Conservation (phyloP, 225 moss, liverwort and hornwort species). For the Thuidium tamariscinum region DNA sequence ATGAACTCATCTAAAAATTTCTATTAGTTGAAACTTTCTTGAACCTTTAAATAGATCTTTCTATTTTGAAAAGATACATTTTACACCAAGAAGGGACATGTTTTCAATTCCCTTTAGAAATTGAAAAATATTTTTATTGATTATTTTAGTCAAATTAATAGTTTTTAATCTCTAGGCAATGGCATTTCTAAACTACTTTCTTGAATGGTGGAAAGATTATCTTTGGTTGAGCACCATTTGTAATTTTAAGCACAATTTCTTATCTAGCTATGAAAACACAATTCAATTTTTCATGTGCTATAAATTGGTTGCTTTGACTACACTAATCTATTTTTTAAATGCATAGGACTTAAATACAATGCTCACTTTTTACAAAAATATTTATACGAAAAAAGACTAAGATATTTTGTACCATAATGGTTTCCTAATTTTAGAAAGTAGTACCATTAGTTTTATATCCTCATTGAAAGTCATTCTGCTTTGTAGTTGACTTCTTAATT, state of each 20-base stretch:
- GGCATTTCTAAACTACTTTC: no score
- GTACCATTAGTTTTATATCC: not conserved
- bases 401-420: not conserved
- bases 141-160: not conserved
- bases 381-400: not conserved
- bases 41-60: not conserved
- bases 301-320: not conserved
- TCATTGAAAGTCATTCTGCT: rapidly evolving
- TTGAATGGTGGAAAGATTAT: no score
- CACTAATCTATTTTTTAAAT: not conserved
- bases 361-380: not conserved
- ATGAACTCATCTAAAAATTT: not conserved
- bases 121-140: not conserved
- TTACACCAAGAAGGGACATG: not conserved
- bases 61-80: rapidly evolving
- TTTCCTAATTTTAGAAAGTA: not conserved
- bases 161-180: no score
- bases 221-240: no score
- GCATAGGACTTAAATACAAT: not conserved
- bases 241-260: no score
- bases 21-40: not conserved
- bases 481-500: no score
- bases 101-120: not conserved
- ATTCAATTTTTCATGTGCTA: not conserved
- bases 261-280: no score